Conservation (phyloP, 495 filamentous ascomycete genomes). For the Daldinia decipiens region DNA sequence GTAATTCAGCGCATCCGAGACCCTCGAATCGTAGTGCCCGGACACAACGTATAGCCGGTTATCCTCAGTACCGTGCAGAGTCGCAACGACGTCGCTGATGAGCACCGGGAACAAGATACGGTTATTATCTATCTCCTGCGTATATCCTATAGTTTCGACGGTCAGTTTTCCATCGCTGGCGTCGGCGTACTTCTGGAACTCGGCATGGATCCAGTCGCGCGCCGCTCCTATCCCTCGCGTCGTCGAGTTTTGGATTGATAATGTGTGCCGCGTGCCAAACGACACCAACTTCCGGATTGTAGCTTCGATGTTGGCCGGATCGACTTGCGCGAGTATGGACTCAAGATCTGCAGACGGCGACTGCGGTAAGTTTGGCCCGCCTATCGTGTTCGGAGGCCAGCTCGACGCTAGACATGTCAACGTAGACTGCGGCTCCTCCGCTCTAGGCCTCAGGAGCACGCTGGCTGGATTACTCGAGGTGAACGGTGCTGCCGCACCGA, state of each 20-base stretch:
- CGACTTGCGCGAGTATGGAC: constrained; percentile 55
- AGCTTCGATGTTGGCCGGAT: constrained; percentile 54
- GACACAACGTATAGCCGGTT: constrained; percentile 61
- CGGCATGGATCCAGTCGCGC: constrained; percentile 61
- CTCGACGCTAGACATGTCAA: constrained; percentile 44
- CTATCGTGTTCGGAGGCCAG: constrained; percentile 45
- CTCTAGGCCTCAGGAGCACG: constrained; percentile 12
- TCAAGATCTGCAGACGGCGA: constrained; percentile 56
- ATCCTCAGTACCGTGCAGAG: constrained; percentile 58
- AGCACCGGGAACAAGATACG: constrained; percentile 58
- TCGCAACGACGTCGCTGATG: constrained; percentile 63
- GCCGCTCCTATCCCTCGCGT: constrained; percentile 64
- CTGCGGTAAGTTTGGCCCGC: constrained; percentile 56
- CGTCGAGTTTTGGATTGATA: constrained; percentile 58
- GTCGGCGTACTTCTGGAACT: constrained; percentile 54
- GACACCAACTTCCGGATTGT: constrained; percentile 60
- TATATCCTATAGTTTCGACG: constrained; percentile 58
- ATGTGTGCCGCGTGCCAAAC: constrained; percentile 64
- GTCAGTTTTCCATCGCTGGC: constrained; percentile 54
- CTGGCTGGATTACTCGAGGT: constrained; percentile 35
- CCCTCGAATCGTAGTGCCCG: constrained; percentile 64
- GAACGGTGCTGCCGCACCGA: constrained; percentile 30
- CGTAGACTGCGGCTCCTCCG: constrained; percentile 2
- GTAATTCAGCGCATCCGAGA: constrained; percentile 60
- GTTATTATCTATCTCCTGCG: constrained; percentile 51